Conservation (phyloP, 2,329 filamentous ascomycete genomes). For the Ceratocystis huliohia region DNA sequence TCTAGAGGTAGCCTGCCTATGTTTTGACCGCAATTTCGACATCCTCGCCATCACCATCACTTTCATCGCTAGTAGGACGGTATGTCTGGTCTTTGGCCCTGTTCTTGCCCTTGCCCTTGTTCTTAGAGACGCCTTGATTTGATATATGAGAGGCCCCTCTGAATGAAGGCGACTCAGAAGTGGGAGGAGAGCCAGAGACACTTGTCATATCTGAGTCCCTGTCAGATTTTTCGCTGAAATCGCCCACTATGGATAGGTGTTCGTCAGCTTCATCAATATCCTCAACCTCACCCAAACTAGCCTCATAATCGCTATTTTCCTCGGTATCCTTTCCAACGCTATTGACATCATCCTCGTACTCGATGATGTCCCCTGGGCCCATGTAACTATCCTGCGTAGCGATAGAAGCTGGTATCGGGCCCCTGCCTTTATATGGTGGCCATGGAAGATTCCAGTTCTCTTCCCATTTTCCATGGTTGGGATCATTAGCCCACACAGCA, state of each 20-base stretch:
- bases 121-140: background rate
- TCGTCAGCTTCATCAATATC: conserved; percentile 3
- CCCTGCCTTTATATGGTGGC: conserved; percentile 19
- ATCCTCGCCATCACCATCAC: background rate
- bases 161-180: background rate
- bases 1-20: too few relatives aligned
- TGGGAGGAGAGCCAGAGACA: background rate
- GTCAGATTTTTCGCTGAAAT: background rate
- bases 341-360: conserved; percentile 7
- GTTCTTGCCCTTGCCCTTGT: background rate
- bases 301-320: conserved; percentile 4
- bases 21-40: background rate
- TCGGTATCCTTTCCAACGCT: background rate
- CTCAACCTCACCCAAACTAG: background rate
- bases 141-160: background rate
- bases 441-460: conserved; percentile 19
- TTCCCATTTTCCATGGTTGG: conserved; percentile 13
- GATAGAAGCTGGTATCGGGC: conserved; percentile 6
- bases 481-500: conserved; percentile 20
- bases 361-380: background rate
- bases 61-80: background rate
- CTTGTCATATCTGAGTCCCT: background rate
- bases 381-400: background rate
- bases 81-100: background rate
- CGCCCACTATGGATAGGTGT: background rate